Conservation (phyloP, 805 yeast genomes). For the Candida palmyrensis region DNA sequence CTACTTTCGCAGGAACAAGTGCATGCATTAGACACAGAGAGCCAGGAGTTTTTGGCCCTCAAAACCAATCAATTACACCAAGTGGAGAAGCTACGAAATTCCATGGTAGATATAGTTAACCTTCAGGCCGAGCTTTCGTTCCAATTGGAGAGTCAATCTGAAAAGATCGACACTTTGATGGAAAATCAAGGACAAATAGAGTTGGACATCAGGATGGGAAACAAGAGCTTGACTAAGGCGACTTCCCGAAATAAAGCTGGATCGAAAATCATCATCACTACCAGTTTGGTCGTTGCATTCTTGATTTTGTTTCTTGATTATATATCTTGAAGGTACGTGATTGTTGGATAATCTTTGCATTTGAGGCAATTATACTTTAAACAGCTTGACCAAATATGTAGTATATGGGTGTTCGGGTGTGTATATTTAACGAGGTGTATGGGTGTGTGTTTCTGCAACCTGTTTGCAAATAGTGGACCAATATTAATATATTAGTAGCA, state of each 20-base stretch:
- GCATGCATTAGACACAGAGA: constrained; percentile 55
- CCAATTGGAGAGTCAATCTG: constrained; percentile 69
- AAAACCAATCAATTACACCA: constrained; percentile 59
- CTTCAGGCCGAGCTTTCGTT: constrained; percentile 70
- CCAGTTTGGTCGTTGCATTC: constrained; percentile 30
- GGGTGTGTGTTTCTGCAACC: too few relatives aligned
- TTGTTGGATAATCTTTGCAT: too few relatives aligned
- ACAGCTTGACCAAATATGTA: too few relatives aligned
- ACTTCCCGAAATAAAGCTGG: constrained; percentile 53
- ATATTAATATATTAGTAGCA: too few relatives aligned
- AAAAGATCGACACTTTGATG: constrained; percentile 56
- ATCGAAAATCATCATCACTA: constrained; percentile 31
- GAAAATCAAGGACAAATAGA: constrained; percentile 66
- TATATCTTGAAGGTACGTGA: too few relatives aligned
- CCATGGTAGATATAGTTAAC: constrained; percentile 68
- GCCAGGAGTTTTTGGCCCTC: constrained; percentile 46
- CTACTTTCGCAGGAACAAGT: constrained; percentile 15
- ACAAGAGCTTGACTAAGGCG: constrained; percentile 63
- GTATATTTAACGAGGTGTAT: too few relatives aligned
- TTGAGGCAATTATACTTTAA: too few relatives aligned
- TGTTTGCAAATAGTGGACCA: too few relatives aligned
- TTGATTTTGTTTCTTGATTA: constrained; percentile 33
- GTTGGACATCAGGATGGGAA: constrained; percentile 64
- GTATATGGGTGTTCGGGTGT: too few relatives aligned
- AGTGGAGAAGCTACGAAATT: constrained; percentile 53